phyloP scores from a whole-genome alignment of 306 rosid genomes.

The Hippophae gyantsensis region DNA sequence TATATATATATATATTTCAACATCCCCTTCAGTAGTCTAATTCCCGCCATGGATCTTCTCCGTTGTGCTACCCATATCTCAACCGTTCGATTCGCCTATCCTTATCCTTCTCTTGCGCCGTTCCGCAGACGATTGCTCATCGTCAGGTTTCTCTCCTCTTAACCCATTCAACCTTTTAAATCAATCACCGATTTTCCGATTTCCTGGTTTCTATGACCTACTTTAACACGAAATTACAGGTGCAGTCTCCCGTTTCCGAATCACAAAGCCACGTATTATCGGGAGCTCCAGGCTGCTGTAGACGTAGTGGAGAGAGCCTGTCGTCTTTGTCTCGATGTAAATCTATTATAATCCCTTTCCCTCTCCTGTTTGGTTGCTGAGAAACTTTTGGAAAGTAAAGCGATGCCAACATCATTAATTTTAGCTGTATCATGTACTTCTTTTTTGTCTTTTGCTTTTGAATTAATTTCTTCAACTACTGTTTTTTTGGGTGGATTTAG shows the following conservation, averaged over 20 bases:
- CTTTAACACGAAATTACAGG: slow-evolving; percentile 24
- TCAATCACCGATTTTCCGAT: background rate
- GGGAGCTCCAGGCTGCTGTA: slow-evolving; percentile 68
- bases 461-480: background rate
- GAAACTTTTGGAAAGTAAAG: slow-evolving; percentile 4
- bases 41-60: slow-evolving; percentile 30
- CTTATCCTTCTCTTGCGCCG: slow-evolving; percentile 14
- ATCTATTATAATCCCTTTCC: background rate
- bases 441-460: background rate
- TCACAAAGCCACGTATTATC: slow-evolving; percentile 40
- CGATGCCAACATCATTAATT: background rate
- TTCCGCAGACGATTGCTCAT: slow-evolving; percentile 16
- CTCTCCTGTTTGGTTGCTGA: slow-evolving; percentile 5
- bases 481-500: slow-evolving; percentile 22
- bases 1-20: background rate
- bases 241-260: slow-evolving; percentile 45
- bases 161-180: background rate
- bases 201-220: background rate
- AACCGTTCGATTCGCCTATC: slow-evolving; percentile 24
- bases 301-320: slow-evolving; percentile 65
- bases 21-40: background rate
- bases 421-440: background rate
- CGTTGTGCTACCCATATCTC: slow-evolving; percentile 32
- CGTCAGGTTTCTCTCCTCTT: slow-evolving; percentile 33
- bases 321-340: slow-evolving; percentile 51